Base-by-base conservation (phyloP, 495 filamentous ascomycete species). In the Penicillium riverlandense region DNA sequence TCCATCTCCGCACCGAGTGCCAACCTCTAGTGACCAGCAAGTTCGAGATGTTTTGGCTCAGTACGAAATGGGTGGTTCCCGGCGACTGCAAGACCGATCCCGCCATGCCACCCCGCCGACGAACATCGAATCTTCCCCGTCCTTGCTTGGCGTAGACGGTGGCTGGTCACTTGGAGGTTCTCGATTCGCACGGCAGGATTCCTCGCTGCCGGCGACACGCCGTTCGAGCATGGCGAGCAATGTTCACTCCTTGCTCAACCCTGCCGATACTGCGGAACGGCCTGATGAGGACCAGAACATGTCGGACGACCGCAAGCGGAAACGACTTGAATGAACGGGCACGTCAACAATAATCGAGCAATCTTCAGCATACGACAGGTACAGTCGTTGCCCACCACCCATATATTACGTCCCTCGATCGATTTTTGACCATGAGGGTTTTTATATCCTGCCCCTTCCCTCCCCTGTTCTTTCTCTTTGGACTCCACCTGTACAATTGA, bases 211-310 rank as follows among this genome's bases (percentile, higher is more conserved):
- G 3, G 81, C 82, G 32, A 87, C 84, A 14, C 69, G 84, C 40
- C 75, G 84, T 29, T 80, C 76, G 11, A 87, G 84, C 55, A 83
- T 88, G 81, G 83, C 82, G 11, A 84, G 79, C 49, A 86, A 85
- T 52, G 84, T 88, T 12, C 84, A 88, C 65, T 82, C 79, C 8
- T 59, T 88, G 30, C 69, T 98, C 2, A 98, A 98, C 55, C 92
- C 86, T 8, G 82, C 84, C n/a, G 84, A 88, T 50, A 86, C 86
- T 2, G 77, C 76, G 8, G 82, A 85, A 60, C 59, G 82, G 49
- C 81, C 82, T 2, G 85, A 86, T 41, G 84, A 87, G 47, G 83
- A 89, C 40, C 80, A 82, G 16, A 66, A 76, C 11, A 57, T 60
- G 41, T 59, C 63, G 27, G 82, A 85, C 2, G 88, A 91, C 57